These are phyloP conservation scores for Phytopythium helicoides DNA, from an alignment of 352 stramenopile genomes.

Conservation along the genomic window DNA sequence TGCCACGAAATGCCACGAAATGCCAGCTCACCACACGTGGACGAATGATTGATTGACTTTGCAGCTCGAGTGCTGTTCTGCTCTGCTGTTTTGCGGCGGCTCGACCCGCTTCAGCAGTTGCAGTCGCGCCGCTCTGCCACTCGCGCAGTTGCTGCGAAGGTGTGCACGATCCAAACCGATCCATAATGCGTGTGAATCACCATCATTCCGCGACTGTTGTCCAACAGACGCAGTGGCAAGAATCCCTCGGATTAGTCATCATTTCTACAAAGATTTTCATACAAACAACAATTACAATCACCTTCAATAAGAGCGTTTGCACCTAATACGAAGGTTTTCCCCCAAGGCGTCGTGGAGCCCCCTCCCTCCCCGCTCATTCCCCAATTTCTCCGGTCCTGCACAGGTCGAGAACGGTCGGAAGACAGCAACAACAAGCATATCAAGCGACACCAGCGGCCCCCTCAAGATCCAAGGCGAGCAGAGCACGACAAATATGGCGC, in stretches of 20 bases:
- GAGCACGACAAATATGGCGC: constrained; percentile 18
- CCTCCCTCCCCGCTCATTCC: constrained; percentile 11
- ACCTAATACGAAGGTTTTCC: constrained; percentile 6
- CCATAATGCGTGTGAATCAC: not conserved
- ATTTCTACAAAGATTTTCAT: constrained; percentile 3
- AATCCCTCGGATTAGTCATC: not conserved
- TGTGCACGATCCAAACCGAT: constrained; percentile 3
- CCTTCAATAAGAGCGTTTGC: not conserved
- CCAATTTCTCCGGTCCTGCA: constrained; percentile 19
- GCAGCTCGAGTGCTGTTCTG: too few relatives aligned
- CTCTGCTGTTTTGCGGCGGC: too few relatives aligned
- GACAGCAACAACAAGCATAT: constrained; percentile 10
- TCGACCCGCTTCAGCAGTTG: too few relatives aligned
- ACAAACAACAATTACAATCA: not conserved
- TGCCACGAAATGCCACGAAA: not conserved
- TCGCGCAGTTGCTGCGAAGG: not conserved
- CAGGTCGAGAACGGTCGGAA: constrained; percentile 20
- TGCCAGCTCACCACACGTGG: too few relatives aligned
- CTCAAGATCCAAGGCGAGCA: not conserved
- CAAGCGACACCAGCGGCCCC: not conserved
- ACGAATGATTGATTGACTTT: too few relatives aligned
- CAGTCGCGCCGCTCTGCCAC: too few relatives aligned
- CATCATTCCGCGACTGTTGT: not conserved
- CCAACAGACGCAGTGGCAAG: not conserved
- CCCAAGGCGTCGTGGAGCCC: not conserved